Base-by-base conservation (phyloP, 148 eudicot species). In the Arbutus unedo region DNA sequence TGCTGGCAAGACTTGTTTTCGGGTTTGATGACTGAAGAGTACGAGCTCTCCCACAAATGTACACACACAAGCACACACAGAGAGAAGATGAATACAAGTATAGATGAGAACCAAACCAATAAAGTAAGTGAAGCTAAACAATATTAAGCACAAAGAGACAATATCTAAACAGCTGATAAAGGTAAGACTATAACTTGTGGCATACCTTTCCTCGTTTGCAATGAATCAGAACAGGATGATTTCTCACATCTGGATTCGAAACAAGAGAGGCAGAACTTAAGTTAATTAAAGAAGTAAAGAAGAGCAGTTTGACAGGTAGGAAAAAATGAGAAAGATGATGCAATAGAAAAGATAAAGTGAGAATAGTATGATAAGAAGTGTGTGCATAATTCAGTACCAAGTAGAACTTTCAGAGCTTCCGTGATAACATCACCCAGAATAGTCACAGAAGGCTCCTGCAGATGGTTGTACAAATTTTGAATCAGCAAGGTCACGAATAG, bases 151-250 rank as follows among this genome's bases (percentile, higher is more conserved):
- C 1, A n/a, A 7, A 7, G 19, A 60, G 8, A 60, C 67, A 60
- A 60, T n/a, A 60, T 60, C 67, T 23, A 64, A 64, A 64, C 70
- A 64, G 41, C 14, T 10, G 70, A 64, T 23, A 23, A 38, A 1
- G 31, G 41, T 64, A 64, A 64, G 38, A 64, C 54, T 23, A 9
- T 5, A 64, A 23, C 13, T 23, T 64, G 41, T 64, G 41, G 4
- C 70, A 14, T 79, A 90, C 92, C 92, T 90, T 90, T 16, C 92
- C 91, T 72, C 87, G 77, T 86, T 88, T 90, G 88, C 92, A 88
- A 81, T 90, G 92, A 64, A 90, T 82, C 60, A 90, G 91, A 77
- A 90, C 86, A 2, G 91, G 92, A 77, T 84, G 92, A 82, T 88
- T 90, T 78, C 85, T 82, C 62, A 82, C 81, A 82, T 90, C 90